phyloP scores from a whole-genome alignment of 176 grass and related monocot genomes.

The Zoysia japonica region DNA sequence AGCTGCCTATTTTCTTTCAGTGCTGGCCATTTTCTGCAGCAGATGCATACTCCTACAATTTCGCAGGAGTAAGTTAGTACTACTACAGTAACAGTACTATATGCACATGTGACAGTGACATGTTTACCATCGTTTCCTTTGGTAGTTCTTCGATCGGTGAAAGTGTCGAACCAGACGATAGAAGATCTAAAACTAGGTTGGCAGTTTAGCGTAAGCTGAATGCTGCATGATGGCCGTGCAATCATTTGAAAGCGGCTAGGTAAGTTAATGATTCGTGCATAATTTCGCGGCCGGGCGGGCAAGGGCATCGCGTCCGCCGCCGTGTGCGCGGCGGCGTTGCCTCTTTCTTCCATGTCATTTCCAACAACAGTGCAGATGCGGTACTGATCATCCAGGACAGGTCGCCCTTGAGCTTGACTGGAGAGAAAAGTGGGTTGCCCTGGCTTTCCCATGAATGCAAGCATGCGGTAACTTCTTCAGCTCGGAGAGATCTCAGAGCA shows the following conservation, averaged over 20 bases:
- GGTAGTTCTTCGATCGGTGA: no score
- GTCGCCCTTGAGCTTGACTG: conserved; percentile 55
- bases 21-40: background rate
- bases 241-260: conserved; percentile 42
- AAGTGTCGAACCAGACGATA: no score
- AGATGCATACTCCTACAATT: background rate
- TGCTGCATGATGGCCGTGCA: conserved; percentile 38
- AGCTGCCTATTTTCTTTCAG: background rate
- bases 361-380: conserved; percentile 21
- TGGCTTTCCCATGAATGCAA: conserved; percentile 6
- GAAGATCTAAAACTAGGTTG: background rate
- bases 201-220: background rate
- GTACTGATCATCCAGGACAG: background rate
- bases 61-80: no score
- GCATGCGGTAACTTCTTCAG: background rate
- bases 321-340: conserved; percentile 18
- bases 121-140: no score
- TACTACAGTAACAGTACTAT: no score
- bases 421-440: conserved; percentile 23
- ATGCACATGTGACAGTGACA: background rate
- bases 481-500: background rate
- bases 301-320: background rate
- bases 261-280: background rate
- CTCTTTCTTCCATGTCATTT: conserved; percentile 47
- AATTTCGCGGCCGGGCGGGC: conserved; percentile 10